Conservation (phyloP, 192 early-diverging fungal species). For the Chytriomyces hyalinus region DNA sequence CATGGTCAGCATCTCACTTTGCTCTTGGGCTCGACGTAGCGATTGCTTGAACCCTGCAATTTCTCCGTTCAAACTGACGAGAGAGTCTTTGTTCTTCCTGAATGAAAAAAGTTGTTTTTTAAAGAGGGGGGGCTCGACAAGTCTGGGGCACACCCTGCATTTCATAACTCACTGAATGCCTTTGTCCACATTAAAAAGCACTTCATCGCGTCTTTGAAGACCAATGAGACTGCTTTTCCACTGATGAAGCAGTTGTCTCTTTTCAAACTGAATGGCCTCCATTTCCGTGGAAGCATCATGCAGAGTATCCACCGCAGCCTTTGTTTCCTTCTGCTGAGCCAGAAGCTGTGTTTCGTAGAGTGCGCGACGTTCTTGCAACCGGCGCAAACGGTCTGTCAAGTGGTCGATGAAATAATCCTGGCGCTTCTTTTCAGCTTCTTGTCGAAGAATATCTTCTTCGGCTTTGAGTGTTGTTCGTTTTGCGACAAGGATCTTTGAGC, state of each 20-base stretch:
- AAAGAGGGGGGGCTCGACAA: background rate
- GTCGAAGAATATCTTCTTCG: slow-evolving; percentile 63
- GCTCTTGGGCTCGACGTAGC: slow-evolving; percentile 52
- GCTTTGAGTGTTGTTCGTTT: slow-evolving; percentile 67
- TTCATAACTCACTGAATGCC: slow-evolving; percentile 45
- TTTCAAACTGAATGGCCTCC: slow-evolving; percentile 71
- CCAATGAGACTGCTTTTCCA: slow-evolving; percentile 67
- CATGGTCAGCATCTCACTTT: slow-evolving; percentile 60
- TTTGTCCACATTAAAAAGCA: slow-evolving; percentile 49
- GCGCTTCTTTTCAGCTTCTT: slow-evolving; percentile 66
- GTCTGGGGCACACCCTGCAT: background rate
- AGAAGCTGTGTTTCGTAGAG: slow-evolving; percentile 60
- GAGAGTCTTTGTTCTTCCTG: slow-evolving; percentile 56
- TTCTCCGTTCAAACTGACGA: slow-evolving; percentile 52
- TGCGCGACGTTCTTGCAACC: slow-evolving; percentile 60
- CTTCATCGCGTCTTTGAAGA: slow-evolving; percentile 59
- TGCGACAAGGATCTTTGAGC: slow-evolving; percentile 58
- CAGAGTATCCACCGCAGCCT: slow-evolving; percentile 60
- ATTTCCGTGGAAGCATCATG: slow-evolving; percentile 66
- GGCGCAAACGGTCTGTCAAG: slow-evolving; percentile 58
- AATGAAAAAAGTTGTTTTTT: background rate
- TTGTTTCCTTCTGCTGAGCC: slow-evolving; percentile 63
- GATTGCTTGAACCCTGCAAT: slow-evolving; percentile 56
- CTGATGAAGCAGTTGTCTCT: slow-evolving; percentile 63
- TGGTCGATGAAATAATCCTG: slow-evolving; percentile 70